Evolutionary conservation across 1,284 basidiomycete species (phyloP), one percentile per base, ranked within the genome.

Genomic region (Sporisorium graminicola): DNA sequence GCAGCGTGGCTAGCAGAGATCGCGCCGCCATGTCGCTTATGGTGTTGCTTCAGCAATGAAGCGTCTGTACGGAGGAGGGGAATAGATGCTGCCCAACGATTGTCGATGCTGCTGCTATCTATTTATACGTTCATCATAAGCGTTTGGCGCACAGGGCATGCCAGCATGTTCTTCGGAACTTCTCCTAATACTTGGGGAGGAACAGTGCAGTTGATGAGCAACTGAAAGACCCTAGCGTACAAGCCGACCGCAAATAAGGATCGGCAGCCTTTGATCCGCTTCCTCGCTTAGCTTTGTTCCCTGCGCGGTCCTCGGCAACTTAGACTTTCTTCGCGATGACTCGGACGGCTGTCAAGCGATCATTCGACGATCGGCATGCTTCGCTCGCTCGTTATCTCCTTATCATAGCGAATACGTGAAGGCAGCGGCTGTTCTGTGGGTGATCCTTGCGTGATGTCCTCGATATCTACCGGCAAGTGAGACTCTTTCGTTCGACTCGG

Each of bases 201-300:
- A 18, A n/a, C 18, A 7, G 16, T 50, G 47, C 27, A 29, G n/a
- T 1, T 29, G 47, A 40, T 49, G 47, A 29, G 47, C 16, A 49
- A 49, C 5, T 10, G 26, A 50, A 50, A n/a, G 13, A 31, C 29
- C 49, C 9, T 20, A 10, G n/a, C 29, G 16, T 20, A 27, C 18
- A 18, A 49, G 27, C 47, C 47, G 26, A 49, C 26, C 18, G 47
- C 47, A 49, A 18, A 29, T 16, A 3, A 27, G 49, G 8, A 12
- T 31, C 49, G 49, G 29, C n/a, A 50, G n/a, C n/a, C 47, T n/a
- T 49, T 49, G 47, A 2, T 49, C 47, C 47, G 47, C 16, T 18
- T 31, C 27, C 49, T 50, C 49, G 49, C 29, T 50, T 50, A 50
- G n/a, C 27, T 20, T 50, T 9, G 6, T 10, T 5, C 16, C n/a